These are phyloP conservation scores for Emergomyces pasteurianus DNA, from an alignment of 2,329 filamentous ascomycete species.

Conservation along the genomic window DNA sequence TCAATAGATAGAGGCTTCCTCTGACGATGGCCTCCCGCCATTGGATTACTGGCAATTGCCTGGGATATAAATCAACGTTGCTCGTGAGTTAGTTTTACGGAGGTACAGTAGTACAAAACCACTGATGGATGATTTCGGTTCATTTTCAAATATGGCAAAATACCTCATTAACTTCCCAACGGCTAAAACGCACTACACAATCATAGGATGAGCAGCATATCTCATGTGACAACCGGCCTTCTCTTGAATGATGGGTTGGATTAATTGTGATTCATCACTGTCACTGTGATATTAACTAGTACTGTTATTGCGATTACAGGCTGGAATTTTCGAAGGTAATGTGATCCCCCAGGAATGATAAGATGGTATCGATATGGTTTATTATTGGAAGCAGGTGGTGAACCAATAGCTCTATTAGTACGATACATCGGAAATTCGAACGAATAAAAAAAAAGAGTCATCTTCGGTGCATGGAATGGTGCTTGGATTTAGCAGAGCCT, in stretches of 20 bases:
- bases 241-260: too few relatives aligned
- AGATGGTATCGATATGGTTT: background rate
- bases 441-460: background rate
- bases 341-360: background rate
- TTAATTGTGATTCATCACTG: background rate
- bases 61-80: too few relatives aligned
- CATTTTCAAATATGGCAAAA: too few relatives aligned
- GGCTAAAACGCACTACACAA: too few relatives aligned
- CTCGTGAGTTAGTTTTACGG: too few relatives aligned
- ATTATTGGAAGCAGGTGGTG: background rate
- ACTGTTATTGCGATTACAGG: background rate
- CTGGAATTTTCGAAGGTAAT: background rate
- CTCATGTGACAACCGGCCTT: too few relatives aligned
- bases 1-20: too few relatives aligned
- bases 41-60: background rate
- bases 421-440: background rate
- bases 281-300: background rate
- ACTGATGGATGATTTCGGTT: too few relatives aligned
- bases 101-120: too few relatives aligned
- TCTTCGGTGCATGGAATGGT: background rate
- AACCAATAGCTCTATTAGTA: background rate
- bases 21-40: too few relatives aligned
- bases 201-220: too few relatives aligned
- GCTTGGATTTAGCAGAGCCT: background rate
- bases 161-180: too few relatives aligned